These are phyloP conservation scores for Naematelia encephala DNA, from an alignment of 768 basidiomycete species.

Conservation along the genomic window DNA sequence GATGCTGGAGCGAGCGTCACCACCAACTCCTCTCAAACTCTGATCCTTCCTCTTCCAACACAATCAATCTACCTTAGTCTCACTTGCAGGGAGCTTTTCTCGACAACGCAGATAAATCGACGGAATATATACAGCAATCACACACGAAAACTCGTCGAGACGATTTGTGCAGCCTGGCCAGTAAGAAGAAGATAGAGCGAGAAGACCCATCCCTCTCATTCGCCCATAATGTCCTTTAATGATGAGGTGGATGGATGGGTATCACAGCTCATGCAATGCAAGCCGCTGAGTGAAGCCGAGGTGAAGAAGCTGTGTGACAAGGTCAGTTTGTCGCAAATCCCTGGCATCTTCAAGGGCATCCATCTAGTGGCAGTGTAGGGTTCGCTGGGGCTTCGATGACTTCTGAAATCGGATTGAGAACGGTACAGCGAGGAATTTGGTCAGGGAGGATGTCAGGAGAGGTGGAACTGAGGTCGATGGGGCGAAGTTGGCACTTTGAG, in stretches of 20 bases:
- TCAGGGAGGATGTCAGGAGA: background rate
- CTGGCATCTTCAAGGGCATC: too few species aligned
- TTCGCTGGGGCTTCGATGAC: too few species aligned
- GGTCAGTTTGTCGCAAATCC: constrained; percentile 60
- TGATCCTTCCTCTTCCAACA: background rate
- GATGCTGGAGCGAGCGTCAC: background rate
- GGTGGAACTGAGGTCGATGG: background rate
- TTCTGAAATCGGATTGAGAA: background rate
- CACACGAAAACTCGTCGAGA: too few species aligned
- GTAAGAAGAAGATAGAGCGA: background rate
- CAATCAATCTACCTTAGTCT: too few species aligned
- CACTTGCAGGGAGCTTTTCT: too few species aligned
- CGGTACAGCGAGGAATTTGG: background rate
- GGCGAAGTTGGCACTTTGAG: background rate
- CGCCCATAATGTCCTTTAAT: constrained; percentile 41
- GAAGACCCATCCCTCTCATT: background rate
- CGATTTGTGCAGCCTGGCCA: background rate
- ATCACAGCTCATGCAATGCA: constrained; percentile 92
- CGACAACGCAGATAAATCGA: too few species aligned
- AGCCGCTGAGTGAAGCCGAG: constrained; percentile 89
- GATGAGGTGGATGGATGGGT: constrained; percentile 94
- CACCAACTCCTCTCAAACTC: background rate
- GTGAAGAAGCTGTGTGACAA: constrained; percentile 99
- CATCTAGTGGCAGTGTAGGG: too few species aligned
- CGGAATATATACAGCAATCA: too few species aligned